phyloP scores from a whole-genome alignment of 164 flowering plant genomes.

The Tetracentron sinense region DNA sequence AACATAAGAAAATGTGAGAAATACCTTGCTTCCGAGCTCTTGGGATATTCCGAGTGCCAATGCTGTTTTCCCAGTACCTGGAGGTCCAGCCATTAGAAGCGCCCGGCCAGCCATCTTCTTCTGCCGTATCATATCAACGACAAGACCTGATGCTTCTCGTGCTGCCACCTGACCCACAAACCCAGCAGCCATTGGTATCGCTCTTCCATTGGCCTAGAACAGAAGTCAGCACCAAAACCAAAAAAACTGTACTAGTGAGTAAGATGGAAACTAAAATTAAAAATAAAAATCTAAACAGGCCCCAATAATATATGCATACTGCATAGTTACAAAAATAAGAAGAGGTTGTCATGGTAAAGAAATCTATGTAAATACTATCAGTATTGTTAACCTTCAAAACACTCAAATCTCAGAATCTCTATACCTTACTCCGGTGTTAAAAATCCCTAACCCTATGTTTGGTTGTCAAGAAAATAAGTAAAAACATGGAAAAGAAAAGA shows the following conservation, averaged over 20 bases:
- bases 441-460: no score
- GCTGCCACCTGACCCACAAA: slow-evolving; percentile 91
- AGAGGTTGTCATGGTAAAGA: no score
- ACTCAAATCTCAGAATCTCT: neutral
- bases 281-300: neutral
- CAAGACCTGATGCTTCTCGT: slow-evolving; percentile 92
- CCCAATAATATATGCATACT: no score
- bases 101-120: slow-evolving; percentile 99
- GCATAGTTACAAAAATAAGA: no score
- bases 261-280: neutral
- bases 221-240: neutral
- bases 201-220: slow-evolving; percentile 64
- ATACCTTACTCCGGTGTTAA: no score
- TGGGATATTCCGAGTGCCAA: slow-evolving; percentile 91
- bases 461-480: no score
- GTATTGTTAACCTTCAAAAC: neutral
- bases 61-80: slow-evolving; percentile 96
- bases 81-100: slow-evolving; percentile 88
- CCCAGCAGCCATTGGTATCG: slow-evolving; percentile 77
- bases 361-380: neutral
- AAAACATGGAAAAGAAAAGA: no score
- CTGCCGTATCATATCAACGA: slow-evolving; percentile 90
- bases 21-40: slow-evolving; percentile 97
- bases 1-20: neutral
- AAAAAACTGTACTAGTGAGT: no score